Percentiles rank a stretch among this genome's conserved stretches.
phyloP scores from a whole-genome alignment of 179 eudicot genomes.

The Monotropa hypopitys region DNA sequence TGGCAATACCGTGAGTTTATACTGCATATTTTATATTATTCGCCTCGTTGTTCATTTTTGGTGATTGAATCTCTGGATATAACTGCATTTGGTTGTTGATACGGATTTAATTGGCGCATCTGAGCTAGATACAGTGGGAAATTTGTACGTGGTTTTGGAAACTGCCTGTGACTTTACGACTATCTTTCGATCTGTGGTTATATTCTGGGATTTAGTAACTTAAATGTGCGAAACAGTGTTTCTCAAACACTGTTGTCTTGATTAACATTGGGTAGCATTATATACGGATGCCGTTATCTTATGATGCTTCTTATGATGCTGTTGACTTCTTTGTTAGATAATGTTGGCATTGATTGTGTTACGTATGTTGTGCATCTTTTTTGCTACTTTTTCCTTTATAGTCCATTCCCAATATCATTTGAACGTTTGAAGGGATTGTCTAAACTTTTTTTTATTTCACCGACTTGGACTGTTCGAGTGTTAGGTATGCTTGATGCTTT shows the following conservation, averaged over 20 bases:
- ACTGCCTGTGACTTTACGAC: background rate
- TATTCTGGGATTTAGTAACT: background rate
- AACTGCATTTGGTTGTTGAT: slow-evolving; percentile 27
- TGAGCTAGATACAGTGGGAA: background rate
- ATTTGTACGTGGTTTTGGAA: background rate
- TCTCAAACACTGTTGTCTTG: background rate
- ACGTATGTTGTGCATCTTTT: background rate
- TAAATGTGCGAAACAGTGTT: background rate
- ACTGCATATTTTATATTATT: background rate
- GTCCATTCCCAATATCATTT: background rate
- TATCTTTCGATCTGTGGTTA: background rate
- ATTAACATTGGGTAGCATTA: background rate
- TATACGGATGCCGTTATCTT: background rate
- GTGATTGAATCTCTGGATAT: slow-evolving; percentile 17
- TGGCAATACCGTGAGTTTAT: slow-evolving; percentile 69
- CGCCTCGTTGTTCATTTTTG: background rate
- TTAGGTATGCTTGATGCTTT: background rate
- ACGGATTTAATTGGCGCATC: background rate
- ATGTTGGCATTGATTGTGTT: background rate
- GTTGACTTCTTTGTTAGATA: background rate
- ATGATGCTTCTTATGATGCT: no score
- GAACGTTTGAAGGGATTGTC: no score
- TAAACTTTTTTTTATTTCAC: background rate
- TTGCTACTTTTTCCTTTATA: background rate
- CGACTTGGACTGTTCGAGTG: no score